phyloP scores from a whole-genome alignment of 306 rosid species.

The Alnus rubra region DNA sequence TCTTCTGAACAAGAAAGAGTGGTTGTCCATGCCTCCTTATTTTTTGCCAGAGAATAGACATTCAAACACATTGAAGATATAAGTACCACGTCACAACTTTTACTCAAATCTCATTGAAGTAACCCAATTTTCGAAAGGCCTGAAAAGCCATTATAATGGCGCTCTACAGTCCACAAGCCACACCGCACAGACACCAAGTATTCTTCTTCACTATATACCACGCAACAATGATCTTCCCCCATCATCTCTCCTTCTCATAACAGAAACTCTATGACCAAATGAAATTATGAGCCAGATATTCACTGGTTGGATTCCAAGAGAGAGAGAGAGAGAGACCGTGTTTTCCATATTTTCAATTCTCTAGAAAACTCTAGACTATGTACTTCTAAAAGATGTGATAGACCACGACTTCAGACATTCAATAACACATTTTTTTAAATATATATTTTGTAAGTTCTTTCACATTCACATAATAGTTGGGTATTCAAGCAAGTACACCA shows the following conservation, averaged over 20 bases:
- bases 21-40: not conserved
- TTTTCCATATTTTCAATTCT: not conserved
- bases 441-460: not conserved
- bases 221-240: not conserved
- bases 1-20: not conserved
- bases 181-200: not conserved
- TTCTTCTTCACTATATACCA: not conserved
- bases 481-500: conserved; percentile 1
- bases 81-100: not conserved
- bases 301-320: not conserved
- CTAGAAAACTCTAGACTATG: not conserved
- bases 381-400: not conserved
- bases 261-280: not conserved
- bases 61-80: not conserved
- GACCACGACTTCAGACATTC: not conserved
- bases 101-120: not conserved
- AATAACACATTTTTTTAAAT: not conserved
- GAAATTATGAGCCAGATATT: not conserved
- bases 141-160: not conserved
- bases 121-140: not conserved
- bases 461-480: not conserved
- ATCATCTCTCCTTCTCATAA: not conserved
- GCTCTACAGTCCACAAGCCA: not conserved
- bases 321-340: not conserved
- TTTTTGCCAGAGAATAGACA: not conserved